Conservation (phyloP, 371 early-diverging fungal genomes). For the Coemansia sp. region DNA sequence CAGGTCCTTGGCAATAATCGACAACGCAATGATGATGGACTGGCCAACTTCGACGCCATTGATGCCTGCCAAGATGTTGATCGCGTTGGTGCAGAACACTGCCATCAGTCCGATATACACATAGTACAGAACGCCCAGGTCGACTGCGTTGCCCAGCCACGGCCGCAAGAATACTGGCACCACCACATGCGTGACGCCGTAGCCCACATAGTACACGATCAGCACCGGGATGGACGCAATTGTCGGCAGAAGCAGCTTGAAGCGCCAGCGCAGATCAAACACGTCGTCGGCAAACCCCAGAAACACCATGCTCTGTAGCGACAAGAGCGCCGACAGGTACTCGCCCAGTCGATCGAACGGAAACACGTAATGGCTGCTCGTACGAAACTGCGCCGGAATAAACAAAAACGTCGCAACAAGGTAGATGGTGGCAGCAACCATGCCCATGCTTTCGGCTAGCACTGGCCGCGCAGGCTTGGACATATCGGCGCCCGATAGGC, state of each 20-base stretch:
- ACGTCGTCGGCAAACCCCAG: conserved; percentile 98
- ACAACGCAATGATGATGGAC: conserved; percentile 83
- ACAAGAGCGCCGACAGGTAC: conserved; percentile 82
- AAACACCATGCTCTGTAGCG: conserved; percentile 91
- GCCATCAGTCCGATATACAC: conserved; percentile 84
- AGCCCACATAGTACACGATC: conserved; percentile 89
- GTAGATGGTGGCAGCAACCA: conserved; percentile 70
- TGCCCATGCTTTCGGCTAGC: conserved; percentile 84
- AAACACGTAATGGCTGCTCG: conserved; percentile 22
- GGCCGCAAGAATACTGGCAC: conserved; percentile 81
- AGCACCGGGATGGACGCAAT: conserved; percentile 92
- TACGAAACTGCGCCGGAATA: conserved; percentile 88
- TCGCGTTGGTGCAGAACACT: conserved; percentile 95
- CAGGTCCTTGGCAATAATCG: conserved; percentile 78
- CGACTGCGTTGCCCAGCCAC: conserved; percentile 65
- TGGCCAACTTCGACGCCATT: conserved; percentile 98
- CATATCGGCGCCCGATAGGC: conserved; percentile 78
- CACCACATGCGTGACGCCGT: conserved; percentile 83
- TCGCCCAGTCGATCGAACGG: conserved; percentile 67
- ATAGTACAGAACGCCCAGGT: conserved; percentile 91
- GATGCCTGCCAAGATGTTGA: conserved; percentile 98
- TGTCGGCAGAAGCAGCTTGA: conserved; percentile 93
- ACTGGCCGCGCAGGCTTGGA: conserved; percentile 72
- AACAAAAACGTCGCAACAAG: conserved; percentile 84
- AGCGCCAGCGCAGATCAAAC: conserved; percentile 92